These are phyloP conservation scores for Aspergillus arachidicola DNA, from an alignment of 2,329 filamentous ascomycete genomes.

Conservation along the genomic window DNA sequence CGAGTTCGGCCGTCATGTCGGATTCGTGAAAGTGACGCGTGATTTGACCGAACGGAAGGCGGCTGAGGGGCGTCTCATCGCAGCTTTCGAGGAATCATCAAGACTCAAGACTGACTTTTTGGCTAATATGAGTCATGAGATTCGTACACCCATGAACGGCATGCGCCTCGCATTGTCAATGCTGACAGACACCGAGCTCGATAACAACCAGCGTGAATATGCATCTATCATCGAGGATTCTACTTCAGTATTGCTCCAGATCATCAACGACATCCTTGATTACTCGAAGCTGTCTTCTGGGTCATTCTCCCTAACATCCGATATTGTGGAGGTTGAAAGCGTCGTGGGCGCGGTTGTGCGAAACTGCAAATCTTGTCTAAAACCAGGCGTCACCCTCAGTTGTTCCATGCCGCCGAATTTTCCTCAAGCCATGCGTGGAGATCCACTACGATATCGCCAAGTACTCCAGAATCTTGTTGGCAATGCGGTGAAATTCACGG, in stretches of 20 bases:
- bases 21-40: constrained; percentile 62
- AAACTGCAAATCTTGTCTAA: constrained; percentile 51
- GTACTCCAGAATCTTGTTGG: constrained; percentile 64
- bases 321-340: constrained; percentile 53
- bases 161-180: constrained; percentile 63
- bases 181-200: constrained; percentile 57
- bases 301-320: constrained; percentile 59
- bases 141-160: constrained; percentile 66
- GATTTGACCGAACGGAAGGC: constrained; percentile 60
- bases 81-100: constrained; percentile 64
- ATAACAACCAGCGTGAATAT: constrained; percentile 58
- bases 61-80: constrained; percentile 57
- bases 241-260: constrained; percentile 59
- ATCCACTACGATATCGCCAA: constrained; percentile 63
- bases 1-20: constrained; percentile 55
- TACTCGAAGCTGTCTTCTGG: constrained; percentile 65
- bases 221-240: constrained; percentile 62
- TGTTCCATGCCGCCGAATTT: constrained; percentile 50
- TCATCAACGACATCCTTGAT: constrained; percentile 69
- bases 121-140: constrained; percentile 67
- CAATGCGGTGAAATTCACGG: constrained; percentile 66
- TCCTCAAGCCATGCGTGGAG: constrained; percentile 56
- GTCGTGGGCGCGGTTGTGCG: constrained; percentile 54
- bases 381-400: constrained; percentile 51
- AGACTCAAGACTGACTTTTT: constrained; percentile 64